These are phyloP conservation scores for Aspergillus eucalypticola DNA, from an alignment of 2,329 filamentous ascomycete species.

Conservation along the genomic window DNA sequence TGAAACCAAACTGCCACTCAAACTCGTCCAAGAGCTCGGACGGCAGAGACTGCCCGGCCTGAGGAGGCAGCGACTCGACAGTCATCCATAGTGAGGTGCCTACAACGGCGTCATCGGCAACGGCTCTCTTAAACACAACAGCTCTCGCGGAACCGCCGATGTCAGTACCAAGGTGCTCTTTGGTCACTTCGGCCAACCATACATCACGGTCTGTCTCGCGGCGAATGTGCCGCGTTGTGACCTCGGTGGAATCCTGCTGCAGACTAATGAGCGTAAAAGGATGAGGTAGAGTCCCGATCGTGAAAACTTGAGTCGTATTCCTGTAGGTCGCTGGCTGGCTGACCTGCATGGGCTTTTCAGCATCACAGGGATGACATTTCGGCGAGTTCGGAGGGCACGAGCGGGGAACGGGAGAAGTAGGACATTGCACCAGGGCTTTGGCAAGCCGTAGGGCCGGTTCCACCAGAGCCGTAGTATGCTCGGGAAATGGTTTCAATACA, in stretches of 20 bases:
- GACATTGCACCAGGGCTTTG: conserved; percentile 72
- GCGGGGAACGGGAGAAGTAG: conserved; percentile 68
- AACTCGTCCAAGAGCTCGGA: conserved; percentile 60
- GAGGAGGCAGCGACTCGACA: conserved; percentile 60
- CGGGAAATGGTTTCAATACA: conserved; percentile 75
- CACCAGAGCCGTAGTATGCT: conserved; percentile 72
- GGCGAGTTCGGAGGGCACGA: conserved; percentile 82
- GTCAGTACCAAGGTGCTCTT: conserved; percentile 64
- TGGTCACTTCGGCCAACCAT: conserved; percentile 74
- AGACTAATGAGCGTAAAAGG: conserved; percentile 80
- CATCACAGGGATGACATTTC: conserved; percentile 72
- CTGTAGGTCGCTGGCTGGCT: conserved; percentile 66
- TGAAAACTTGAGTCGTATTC: conserved; percentile 73
- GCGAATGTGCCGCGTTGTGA: conserved; percentile 67
- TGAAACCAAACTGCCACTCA: conserved; percentile 88
- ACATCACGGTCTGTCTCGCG: conserved; percentile 70
- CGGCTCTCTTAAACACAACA: conserved; percentile 74
- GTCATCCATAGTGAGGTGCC: conserved; percentile 77
- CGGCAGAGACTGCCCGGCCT: conserved; percentile 56
- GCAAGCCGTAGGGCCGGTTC: conserved; percentile 72
- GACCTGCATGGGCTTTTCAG: conserved; percentile 65
- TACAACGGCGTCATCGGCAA: conserved; percentile 67
- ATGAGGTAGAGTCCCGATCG: conserved; percentile 85
- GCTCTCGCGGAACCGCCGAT: conserved; percentile 66
- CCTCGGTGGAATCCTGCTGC: conserved; percentile 57